A percentile compares a stretch with the other conserved stretches of the same genome.
Evolutionary conservation across 768 basidiomycete species (phyloP).

Genomic region (Leccinum boreale): DNA sequence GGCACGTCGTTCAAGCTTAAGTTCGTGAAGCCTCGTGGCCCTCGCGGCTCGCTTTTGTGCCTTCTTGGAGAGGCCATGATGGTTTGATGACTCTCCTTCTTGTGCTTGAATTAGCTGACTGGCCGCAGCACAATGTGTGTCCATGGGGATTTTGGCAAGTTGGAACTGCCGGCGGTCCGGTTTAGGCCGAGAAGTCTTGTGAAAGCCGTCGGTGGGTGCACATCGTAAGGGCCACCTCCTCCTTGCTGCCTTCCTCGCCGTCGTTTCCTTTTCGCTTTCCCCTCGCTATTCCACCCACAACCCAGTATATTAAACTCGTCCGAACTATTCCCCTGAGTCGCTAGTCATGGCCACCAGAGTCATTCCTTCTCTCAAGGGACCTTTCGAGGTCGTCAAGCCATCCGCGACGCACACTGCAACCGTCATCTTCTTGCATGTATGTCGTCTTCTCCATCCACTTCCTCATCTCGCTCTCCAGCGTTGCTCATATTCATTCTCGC

Average conservation of each 20-base stretch:
- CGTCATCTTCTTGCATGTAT: slow-evolving; percentile 86
- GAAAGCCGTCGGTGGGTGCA: background rate
- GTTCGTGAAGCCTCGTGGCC: slow-evolving; percentile 58
- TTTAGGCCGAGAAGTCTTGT: slow-evolving; percentile 15
- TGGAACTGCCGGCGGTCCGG: slow-evolving; percentile 17
- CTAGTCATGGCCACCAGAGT: slow-evolving; percentile 17
- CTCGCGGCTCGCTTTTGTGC: slow-evolving; percentile 76
- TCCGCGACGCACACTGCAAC: slow-evolving; percentile 73
- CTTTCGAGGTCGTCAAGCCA: slow-evolving; percentile 51
- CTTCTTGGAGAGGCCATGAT: slow-evolving; percentile 62
- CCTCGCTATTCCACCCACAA: background rate
- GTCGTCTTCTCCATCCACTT: slow-evolving; percentile 20
- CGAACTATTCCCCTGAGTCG: background rate
- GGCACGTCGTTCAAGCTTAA: slow-evolving; percentile 72
- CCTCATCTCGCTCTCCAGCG: slow-evolving; percentile 1
- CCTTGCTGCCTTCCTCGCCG: slow-evolving; percentile 2
- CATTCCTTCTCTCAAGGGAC: slow-evolving; percentile 20
- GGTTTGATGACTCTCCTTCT: slow-evolving; percentile 11
- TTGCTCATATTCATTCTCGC: slow-evolving; percentile 2
- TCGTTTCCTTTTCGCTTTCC: background rate
- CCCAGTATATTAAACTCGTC: background rate
- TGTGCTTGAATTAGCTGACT: slow-evolving; percentile 15
- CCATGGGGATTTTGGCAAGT: slow-evolving; percentile 17
- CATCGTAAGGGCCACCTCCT: background rate
- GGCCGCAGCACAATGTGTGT: slow-evolving; percentile 6